Evolutionary conservation across 2,329 filamentous ascomycete genomes (phyloP), one percentile per base, ranked within the genome.

Genomic region (Aschersonia sp.): DNA sequence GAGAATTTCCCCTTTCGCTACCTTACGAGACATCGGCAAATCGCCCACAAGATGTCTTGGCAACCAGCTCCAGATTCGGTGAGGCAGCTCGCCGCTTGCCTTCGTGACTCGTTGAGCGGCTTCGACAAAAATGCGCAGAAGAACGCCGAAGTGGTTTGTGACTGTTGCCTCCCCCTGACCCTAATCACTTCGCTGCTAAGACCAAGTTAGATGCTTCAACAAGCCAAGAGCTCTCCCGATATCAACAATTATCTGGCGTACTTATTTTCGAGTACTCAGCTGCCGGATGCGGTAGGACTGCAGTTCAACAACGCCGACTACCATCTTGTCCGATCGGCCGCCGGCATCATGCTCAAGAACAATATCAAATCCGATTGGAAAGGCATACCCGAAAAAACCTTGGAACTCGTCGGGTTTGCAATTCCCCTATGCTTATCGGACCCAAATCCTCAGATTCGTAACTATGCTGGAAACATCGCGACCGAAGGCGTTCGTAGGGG

Each of bases 201-300:
- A 47, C 47, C 45, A 49, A 45, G 51, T 47, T 58, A 97, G 92
- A 94, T 97, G 87, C 85, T 98, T 58, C 75, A 80, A 55, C 85
- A 94, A 69, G 92, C 91, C 51, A 94, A 87, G 63, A 70, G 74
- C 47, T 92, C 86, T 9, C 89, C 89, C 45, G 91, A 97, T 64
- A 86, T 96, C 72, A 91, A 94, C 72, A 97, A 97, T 69, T 98
- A 98, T 66, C 81, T 98, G 43, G 85, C 87, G 56, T 96, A 85
- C 66, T 78, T 98, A 52, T 87, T 94, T 66, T 87, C 85, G 51
- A 88, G 78, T 57, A 64, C 78, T 49, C 74, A 80, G 53, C 70
- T 74, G 46, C 78, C 84, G 44, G 66, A 71, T 49, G 80, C 72
- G 53, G 70, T 20, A 20, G 20, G 20, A 20, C 20, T 85, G 60